Conservation (phyloP, 2,329 filamentous ascomycete genomes). For the Cladosporium sp. region DNA sequence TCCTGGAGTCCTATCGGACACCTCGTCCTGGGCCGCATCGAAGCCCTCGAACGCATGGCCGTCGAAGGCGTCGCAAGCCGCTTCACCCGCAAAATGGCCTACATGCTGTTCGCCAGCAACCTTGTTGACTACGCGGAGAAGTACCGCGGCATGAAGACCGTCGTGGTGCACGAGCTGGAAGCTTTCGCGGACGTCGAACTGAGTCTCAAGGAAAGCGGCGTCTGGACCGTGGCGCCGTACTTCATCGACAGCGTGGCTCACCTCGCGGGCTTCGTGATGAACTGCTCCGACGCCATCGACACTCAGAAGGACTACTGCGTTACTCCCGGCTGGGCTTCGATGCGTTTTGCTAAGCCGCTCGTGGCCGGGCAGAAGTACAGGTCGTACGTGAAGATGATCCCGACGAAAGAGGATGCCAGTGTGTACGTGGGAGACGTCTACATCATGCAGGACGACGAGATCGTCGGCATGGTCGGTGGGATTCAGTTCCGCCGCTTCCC, state of each 20-base stretch:
- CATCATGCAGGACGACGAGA: conserved; percentile 25
- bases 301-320: conserved; percentile 37
- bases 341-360: conserved; percentile 33
- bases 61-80: conserved; percentile 30
- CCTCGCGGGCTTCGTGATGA: conserved; percentile 33
- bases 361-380: conserved; percentile 34
- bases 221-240: conserved; percentile 36
- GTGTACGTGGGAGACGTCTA: conserved; percentile 28
- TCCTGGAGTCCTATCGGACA: conserved; percentile 31
- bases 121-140: conserved; percentile 31
- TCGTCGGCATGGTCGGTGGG: conserved; percentile 26
- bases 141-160: conserved; percentile 36
- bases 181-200: conserved; percentile 36
- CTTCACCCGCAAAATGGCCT: conserved; percentile 37
- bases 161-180: conserved; percentile 35
- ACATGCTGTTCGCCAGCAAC: conserved; percentile 34
- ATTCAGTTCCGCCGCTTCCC: conserved; percentile 41
- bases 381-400: conserved; percentile 35
- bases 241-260: conserved; percentile 30
- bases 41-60: conserved; percentile 30
- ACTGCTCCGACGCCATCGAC: conserved; percentile 33
- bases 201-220: conserved; percentile 27
- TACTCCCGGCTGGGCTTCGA: conserved; percentile 36
- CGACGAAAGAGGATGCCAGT: conserved; percentile 11
- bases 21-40: conserved; percentile 33